Base-by-base conservation (phyloP, 805 yeast species). In the Metschnikowia kofuensis region DNA sequence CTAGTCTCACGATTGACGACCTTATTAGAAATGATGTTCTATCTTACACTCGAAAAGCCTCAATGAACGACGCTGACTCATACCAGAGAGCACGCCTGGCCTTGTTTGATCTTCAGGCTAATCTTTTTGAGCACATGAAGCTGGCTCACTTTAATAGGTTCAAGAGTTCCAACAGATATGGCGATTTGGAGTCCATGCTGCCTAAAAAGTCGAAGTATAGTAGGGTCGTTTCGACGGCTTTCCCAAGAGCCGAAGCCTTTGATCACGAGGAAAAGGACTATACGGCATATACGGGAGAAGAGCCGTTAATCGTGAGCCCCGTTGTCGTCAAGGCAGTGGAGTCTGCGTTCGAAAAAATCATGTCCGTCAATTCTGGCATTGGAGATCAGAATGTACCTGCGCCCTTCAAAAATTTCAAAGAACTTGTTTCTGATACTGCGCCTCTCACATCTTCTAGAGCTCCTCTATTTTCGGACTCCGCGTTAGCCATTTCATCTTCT, bases 311-410 rank as follows among this genome's bases (percentile, higher is more conserved):
- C n/a, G 72, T 76, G 4, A 73, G 78, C 43, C 73, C 75, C 4
- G 70, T 64, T 14, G 84, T 79, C 0, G 64, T 83, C 6, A 70
- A 72, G 45, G 88, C 89, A 0, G 86, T 85, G 15, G 87, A 84
- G 58, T 82, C 79, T 60, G 89, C 87, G 2, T 75, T 85, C 48
- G 77, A 76, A 28, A 80, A 83, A 52, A 83, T 85, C 32, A 78
- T 79, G 76, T 66, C 60, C 28, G 55, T 52, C 11, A 56, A 61
- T 1, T 51, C 51, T 8, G 32, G 13, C 13, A 49, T 39, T 27
- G 44, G 47, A 29, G 40, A 34, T 30, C 48, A 44, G 6, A 27
- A 13, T 4, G 44, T 39, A 39, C n/a, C 27, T 36, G 35, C 38
- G 14, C 15, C 39, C 6, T 21, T 41, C 37, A 39, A 42, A 14